Evolutionary conservation across 148 eudicot genomes (phyloP).

Genomic region (Rhododendron simsii): DNA sequence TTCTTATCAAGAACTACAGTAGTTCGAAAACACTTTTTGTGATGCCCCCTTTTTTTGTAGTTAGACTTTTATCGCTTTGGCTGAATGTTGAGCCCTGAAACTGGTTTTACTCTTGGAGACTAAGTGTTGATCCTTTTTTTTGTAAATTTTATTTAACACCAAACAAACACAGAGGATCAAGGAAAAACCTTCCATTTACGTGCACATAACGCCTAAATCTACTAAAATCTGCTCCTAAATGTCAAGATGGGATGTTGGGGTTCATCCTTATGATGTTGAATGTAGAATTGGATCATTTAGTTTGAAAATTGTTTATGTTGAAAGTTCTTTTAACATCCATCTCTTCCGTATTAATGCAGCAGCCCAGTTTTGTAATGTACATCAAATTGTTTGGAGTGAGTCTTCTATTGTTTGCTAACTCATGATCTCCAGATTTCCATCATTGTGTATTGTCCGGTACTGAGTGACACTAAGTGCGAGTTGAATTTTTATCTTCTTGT

Average conservation of each 20-base stretch:
- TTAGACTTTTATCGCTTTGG: neutral
- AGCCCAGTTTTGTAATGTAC: neutral
- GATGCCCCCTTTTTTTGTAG: neutral
- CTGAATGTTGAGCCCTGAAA: neutral
- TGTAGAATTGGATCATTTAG: neutral
- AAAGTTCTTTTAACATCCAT: neutral
- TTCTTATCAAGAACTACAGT: neutral
- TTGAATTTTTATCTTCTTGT: neutral
- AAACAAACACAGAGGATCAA: neutral
- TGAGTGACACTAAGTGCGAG: neutral
- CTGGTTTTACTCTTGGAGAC: neutral
- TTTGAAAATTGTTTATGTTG: neutral
- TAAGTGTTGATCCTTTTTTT: neutral
- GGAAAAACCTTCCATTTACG: neutral
- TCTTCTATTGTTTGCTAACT: neutral
- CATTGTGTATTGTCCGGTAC: neutral
- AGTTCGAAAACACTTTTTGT: neutral
- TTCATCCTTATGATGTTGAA: neutral
- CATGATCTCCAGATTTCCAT: neutral
- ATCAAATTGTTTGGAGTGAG: neutral
- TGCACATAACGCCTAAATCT: neutral
- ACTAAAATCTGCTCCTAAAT: neutral
- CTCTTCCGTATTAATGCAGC: neutral
- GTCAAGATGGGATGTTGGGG: neutral
- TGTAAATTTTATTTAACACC: neutral